Evolutionary conservation across 2,329 filamentous ascomycete species (phyloP).

Genomic region (Diaporthe vaccinii): DNA sequence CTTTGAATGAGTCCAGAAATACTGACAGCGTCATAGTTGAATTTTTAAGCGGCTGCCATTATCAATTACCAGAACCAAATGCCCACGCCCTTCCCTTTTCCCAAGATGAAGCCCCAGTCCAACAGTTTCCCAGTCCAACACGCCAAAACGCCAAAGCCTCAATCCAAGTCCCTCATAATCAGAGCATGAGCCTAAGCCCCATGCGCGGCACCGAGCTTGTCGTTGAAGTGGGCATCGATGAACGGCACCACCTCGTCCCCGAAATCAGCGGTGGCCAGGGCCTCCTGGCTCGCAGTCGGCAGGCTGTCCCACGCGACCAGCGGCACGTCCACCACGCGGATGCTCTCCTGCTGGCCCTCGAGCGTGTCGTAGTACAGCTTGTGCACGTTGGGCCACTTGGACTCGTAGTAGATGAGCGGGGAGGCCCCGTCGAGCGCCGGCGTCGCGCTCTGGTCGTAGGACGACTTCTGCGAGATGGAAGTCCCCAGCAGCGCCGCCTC

Average conservation of each 20-base stretch:
- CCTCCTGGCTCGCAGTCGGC: constrained; percentile 50
- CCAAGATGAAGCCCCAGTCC: not conserved
- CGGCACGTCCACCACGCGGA: constrained; percentile 43
- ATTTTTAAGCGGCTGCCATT: not conserved
- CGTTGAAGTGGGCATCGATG: constrained; percentile 46
- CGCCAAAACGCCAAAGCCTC: not conserved
- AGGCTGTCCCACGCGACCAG: constrained; percentile 57
- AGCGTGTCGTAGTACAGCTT: constrained; percentile 51
- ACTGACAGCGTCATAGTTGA: not conserved
- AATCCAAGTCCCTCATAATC: not conserved
- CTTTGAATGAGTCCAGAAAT: not conserved
- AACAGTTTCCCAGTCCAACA: not conserved
- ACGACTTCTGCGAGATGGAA: constrained; percentile 51
- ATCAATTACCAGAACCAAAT: not conserved
- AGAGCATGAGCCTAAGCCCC: not conserved
- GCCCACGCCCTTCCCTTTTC: not conserved
- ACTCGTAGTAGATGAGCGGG: constrained; percentile 51
- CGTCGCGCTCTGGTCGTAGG: constrained; percentile 45
- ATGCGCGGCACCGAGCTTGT: not conserved
- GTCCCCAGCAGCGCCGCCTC: constrained; percentile 49
- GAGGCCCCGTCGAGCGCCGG: constrained; percentile 46
- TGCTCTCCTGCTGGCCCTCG: constrained; percentile 51
- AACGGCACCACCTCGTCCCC: constrained; percentile 58
- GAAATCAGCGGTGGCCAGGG: constrained; percentile 54
- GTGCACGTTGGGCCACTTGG: constrained; percentile 52